A percentile compares a stretch with the other conserved stretches of the same genome.
phyloP scores from a whole-genome alignment of 768 basidiomycete genomes.

The Ramaria rubella region DNA sequence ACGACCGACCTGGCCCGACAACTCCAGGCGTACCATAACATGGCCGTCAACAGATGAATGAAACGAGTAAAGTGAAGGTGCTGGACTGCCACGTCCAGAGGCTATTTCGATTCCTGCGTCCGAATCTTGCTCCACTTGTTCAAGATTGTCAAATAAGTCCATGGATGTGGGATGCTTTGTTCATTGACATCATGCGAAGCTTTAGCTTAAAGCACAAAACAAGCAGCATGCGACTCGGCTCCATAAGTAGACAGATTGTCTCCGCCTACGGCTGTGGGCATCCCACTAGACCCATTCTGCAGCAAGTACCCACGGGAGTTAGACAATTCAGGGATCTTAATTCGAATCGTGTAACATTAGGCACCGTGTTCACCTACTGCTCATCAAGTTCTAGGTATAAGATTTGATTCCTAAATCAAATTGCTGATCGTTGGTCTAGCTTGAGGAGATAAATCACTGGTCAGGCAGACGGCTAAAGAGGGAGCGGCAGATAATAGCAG shows the following conservation, averaged over 20 bases:
- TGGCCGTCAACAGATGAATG: constrained; percentile 25
- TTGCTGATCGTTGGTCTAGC: too few species aligned
- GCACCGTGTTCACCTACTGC: background rate
- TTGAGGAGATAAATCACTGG: too few species aligned
- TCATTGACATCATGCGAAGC: background rate
- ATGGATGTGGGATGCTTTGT: background rate
- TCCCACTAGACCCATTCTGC: background rate
- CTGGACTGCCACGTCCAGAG: constrained; percentile 17
- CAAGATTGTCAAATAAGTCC: background rate
- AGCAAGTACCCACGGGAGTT: background rate
- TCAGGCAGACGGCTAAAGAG: too few species aligned
- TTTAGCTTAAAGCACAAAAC: background rate
- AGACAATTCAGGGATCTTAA: background rate
- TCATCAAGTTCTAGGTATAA: background rate
- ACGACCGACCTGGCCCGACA: background rate
- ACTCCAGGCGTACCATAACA: constrained; percentile 18
- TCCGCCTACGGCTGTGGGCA: background rate
- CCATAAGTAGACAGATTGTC: too few species aligned
- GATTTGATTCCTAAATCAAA: background rate
- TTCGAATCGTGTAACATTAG: background rate
- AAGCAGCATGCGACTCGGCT: background rate
- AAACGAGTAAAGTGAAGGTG: constrained; percentile 27
- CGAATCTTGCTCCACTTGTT: background rate
- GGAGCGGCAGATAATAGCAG: too few species aligned
- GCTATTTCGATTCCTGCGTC: background rate